Evolutionary conservation across 768 basidiomycete genomes (phyloP).

Genomic region (Scleroderma citrinum): DNA sequence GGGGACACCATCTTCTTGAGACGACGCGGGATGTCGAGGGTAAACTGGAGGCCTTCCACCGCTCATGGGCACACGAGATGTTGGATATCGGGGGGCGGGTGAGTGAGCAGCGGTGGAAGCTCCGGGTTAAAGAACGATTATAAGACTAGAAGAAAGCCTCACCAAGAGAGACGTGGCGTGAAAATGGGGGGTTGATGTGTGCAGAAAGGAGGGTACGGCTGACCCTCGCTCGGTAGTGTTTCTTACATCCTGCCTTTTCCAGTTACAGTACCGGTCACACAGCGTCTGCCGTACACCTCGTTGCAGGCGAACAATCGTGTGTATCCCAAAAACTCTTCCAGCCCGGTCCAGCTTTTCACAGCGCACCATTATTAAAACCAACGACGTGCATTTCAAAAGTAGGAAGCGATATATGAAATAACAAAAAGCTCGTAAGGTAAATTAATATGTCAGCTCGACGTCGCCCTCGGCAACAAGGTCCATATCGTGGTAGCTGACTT

Average conservation of each 20-base stretch:
- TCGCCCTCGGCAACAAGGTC: slow-evolving; percentile 85
- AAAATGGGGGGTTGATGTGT: slow-evolving; percentile 6
- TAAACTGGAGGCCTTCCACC: slow-evolving; percentile 36
- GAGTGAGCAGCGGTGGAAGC: slow-evolving; percentile 13
- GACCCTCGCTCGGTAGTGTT: slow-evolving; percentile 22
- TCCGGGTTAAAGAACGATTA: slow-evolving; percentile 8
- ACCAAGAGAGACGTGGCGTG: slow-evolving; percentile 21
- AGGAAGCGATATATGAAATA: slow-evolving; percentile 16
- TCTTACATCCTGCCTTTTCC: slow-evolving; percentile 2
- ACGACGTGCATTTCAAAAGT: slow-evolving; percentile 23
- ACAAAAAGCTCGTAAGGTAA: slow-evolving; percentile 23
- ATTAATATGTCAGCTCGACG: slow-evolving; percentile 47
- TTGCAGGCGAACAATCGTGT: no score
- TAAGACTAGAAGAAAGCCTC: slow-evolving; percentile 15
- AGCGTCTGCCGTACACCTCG: background rate
- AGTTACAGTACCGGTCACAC: slow-evolving; percentile 23
- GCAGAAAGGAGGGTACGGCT: slow-evolving; percentile 5
- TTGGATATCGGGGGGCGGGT: background rate
- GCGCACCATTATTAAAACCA: slow-evolving; percentile 7
- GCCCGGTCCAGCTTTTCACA: background rate
- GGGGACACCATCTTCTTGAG: slow-evolving; percentile 37
- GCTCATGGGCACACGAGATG: slow-evolving; percentile 15
- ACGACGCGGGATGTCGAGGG: slow-evolving; percentile 43
- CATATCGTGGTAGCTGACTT: slow-evolving; percentile 94
- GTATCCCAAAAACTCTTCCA: background rate